Percentiles rank a stretch among this genome's conserved stretches.
phyloP scores from a whole-genome alignment of 106 monocot species.

The Gastrodia elata region DNA sequence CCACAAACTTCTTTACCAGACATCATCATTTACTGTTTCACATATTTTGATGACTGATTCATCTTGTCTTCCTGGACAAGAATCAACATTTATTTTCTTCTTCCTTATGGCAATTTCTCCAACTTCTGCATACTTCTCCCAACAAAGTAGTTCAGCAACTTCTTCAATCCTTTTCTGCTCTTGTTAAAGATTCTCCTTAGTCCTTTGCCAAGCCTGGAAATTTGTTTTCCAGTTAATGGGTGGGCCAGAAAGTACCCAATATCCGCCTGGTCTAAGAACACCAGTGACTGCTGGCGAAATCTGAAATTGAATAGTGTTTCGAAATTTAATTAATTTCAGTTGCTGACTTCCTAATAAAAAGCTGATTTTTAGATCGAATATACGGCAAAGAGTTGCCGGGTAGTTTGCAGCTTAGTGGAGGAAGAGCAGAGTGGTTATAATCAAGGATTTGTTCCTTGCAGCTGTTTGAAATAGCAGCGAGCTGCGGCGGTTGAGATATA shows the following conservation, averaged over 20 bases:
- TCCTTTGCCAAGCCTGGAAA: slow-evolving; percentile 41
- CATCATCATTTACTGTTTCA: slow-evolving; percentile 35
- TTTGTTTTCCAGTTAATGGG: slow-evolving; percentile 53
- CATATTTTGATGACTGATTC: slow-evolving; percentile 22
- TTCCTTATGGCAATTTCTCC: slow-evolving; percentile 47
- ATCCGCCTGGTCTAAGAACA: slow-evolving; percentile 58
- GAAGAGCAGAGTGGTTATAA: no score
- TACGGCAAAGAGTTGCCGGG: no score
- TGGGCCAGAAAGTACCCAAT: slow-evolving; percentile 61
- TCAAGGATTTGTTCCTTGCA: no score
- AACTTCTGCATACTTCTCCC: slow-evolving; percentile 46
- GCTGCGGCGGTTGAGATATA: no score
- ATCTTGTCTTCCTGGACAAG: slow-evolving; percentile 35
- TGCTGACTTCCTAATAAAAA: no score
- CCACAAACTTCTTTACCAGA: slow-evolving; percentile 50
- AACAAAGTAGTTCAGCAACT: slow-evolving; percentile 51
- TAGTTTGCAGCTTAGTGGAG: no score
- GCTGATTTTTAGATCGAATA: no score
- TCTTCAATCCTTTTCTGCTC: slow-evolving; percentile 55
- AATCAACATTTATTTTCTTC: slow-evolving; percentile 39
- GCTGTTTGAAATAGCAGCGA: no score
- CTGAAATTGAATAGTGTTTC: no score
- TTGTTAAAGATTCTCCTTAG: slow-evolving; percentile 41
- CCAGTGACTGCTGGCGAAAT: no score
- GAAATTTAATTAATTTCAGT: no score